Conservation (phyloP, 2,329 filamentous ascomycete species). For the Chaetomium olivaceum region DNA sequence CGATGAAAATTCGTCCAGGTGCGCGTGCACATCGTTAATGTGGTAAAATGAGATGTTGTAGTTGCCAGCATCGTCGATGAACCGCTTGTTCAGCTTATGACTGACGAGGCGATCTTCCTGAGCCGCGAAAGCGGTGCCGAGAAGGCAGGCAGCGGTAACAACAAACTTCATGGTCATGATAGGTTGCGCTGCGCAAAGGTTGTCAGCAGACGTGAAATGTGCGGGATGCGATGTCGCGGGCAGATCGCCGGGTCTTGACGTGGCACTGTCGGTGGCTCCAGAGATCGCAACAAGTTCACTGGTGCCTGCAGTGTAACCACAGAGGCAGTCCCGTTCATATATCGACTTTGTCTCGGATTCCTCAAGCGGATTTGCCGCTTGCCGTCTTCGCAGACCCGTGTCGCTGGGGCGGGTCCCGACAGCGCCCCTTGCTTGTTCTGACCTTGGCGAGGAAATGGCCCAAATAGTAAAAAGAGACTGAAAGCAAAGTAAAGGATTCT, state of each 20-base stretch:
- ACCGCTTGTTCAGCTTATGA: conserved; percentile 49
- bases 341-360: background rate
- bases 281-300: background rate
- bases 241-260: background rate
- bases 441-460: too few relatives aligned
- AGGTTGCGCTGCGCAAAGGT: background rate
- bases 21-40: conserved; percentile 69
- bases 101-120: conserved; percentile 52
- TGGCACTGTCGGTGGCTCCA: background rate
- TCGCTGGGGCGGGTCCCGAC: too few relatives aligned
- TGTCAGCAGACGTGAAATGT: too few relatives aligned
- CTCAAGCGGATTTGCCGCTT: background rate
- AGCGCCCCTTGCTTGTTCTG: background rate
- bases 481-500: too few relatives aligned
- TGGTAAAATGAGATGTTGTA: conserved; percentile 67
- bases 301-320: conserved; percentile 2
- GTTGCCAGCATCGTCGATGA: conserved; percentile 50
- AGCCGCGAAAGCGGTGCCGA: background rate
- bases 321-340: background rate
- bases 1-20: conserved; percentile 62
- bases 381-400: background rate
- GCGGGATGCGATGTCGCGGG: background rate
- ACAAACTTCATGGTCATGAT: conserved; percentile 13
- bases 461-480: too few relatives aligned
- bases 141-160: conserved; percentile 12